Conservation (phyloP, 1,284 basidiomycete genomes). For the Anthracocystis walkeri region DNA sequence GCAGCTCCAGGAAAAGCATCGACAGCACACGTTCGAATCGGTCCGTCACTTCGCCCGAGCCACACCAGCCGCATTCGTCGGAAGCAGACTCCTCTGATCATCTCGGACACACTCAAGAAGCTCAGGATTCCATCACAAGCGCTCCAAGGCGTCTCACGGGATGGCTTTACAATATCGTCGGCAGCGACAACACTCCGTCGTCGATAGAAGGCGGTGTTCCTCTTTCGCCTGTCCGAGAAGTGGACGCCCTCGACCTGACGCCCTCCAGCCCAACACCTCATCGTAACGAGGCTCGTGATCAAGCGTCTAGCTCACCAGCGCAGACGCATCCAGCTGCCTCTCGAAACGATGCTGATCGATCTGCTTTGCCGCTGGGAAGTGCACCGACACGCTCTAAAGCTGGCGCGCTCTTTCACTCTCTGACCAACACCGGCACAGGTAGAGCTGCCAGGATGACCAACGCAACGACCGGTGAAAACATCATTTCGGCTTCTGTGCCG, state of each 20-base stretch:
- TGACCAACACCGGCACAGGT: constrained; percentile 15
- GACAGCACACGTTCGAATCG: constrained; percentile 32
- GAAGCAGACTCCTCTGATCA: constrained; percentile 9
- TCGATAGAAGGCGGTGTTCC: constrained; percentile 23
- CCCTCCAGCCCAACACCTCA: constrained; percentile 14
- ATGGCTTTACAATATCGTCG: constrained; percentile 59
- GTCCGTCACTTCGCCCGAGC: constrained; percentile 22
- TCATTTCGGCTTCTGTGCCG: constrained; percentile 5
- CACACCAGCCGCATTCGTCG: constrained; percentile 18
- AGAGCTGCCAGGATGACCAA: constrained; percentile 8
- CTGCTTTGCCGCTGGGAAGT: background rate
- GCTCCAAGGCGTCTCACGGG: constrained; percentile 56
- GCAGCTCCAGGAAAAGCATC: constrained; percentile 25
- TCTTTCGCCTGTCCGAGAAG: constrained; percentile 38
- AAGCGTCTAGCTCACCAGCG: constrained; percentile 2
- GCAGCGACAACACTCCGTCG: constrained; percentile 33
- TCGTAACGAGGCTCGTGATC: background rate
- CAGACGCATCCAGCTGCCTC: background rate
- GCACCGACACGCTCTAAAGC: constrained; percentile 20
- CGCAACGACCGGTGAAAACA: constrained; percentile 12
- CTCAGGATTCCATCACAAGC: constrained; percentile 10
- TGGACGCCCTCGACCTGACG: constrained; percentile 18
- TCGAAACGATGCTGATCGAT: constrained; percentile 3
- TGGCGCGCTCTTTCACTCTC: constrained; percentile 31
- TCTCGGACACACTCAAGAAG: constrained; percentile 1